phyloP scores from a whole-genome alignment of 2,329 filamentous ascomycete species.

The Exutisphaerella laricina region DNA sequence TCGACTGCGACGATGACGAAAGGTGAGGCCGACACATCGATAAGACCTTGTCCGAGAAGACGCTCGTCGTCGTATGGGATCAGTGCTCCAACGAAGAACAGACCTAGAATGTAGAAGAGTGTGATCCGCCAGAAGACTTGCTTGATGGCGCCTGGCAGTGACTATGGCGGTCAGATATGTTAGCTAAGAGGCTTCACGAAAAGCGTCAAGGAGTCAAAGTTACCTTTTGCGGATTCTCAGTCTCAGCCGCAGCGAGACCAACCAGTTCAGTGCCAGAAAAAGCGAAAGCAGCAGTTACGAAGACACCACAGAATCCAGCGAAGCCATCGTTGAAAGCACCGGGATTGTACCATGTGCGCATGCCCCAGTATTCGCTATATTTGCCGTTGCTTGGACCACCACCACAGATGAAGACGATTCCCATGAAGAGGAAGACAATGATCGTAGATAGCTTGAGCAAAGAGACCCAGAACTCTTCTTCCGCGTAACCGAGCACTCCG shows the following conservation, averaged over 20 bases:
- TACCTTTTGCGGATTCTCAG: slow-evolving; percentile 73
- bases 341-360: slow-evolving; percentile 40
- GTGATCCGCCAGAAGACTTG: slow-evolving; percentile 94
- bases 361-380: slow-evolving; percentile 43
- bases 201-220: too few species aligned
- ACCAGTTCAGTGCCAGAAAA: slow-evolving; percentile 58
- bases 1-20: slow-evolving; percentile 90
- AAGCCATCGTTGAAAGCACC: slow-evolving; percentile 51
- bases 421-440: slow-evolving; percentile 58
- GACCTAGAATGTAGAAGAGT: slow-evolving; percentile 80
- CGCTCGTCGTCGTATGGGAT: slow-evolving; percentile 65
- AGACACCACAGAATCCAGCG: slow-evolving; percentile 58
- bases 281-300: slow-evolving; percentile 58
- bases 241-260: slow-evolving; percentile 71
- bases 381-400: slow-evolving; percentile 45
- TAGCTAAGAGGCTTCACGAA: too few species aligned
- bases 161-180: too few species aligned
- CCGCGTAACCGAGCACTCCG: slow-evolving; percentile 27
- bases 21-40: slow-evolving; percentile 72
- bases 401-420: slow-evolving; percentile 52
- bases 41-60: slow-evolving; percentile 53
- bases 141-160: slow-evolving; percentile 79
- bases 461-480: slow-evolving; percentile 28
- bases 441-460: slow-evolving; percentile 37
- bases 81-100: slow-evolving; percentile 74